A percentile compares a stretch with the other conserved stretches of the same genome.
phyloP scores from a whole-genome alignment of 2,329 filamentous ascomycete genomes.

The Aquanectria penicillioides region DNA sequence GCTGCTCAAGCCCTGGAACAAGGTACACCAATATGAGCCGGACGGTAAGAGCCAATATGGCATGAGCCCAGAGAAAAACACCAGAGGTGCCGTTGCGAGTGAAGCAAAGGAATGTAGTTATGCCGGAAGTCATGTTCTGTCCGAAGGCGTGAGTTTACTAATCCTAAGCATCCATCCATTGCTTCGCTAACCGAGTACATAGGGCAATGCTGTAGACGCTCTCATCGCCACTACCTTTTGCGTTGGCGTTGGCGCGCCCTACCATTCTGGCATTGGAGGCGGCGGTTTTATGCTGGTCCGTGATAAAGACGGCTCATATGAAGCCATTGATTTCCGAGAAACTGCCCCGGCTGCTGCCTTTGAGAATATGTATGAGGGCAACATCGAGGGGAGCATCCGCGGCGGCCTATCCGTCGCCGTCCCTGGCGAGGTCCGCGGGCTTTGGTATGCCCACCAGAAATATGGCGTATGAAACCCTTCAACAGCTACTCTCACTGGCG shows the following conservation, averaged over 20 bases:
- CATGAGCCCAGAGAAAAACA: constrained; percentile 26
- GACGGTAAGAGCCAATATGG: constrained; percentile 18
- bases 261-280: constrained; percentile 85
- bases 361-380: constrained; percentile 85
- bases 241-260: constrained; percentile 79
- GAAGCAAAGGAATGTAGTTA: constrained; percentile 75
- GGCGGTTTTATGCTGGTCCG: constrained; percentile 91
- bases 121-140: constrained; percentile 72
- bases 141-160: constrained; percentile 56
- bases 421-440: constrained; percentile 79
- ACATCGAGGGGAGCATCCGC: constrained; percentile 71
- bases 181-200: background rate
- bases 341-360: constrained; percentile 83
- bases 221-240: constrained; percentile 79
- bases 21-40: too few species aligned
- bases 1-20: constrained; percentile 22
- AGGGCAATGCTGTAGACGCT: constrained; percentile 82
- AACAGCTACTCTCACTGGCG: background rate
- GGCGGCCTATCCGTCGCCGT: constrained; percentile 79
- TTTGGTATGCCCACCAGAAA: constrained; percentile 80
- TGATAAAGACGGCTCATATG: constrained; percentile 77
- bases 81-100: constrained; percentile 73
- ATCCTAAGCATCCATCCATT: background rate
- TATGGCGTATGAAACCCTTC: constrained; percentile 64
- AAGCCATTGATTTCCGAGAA: constrained; percentile 91